These are phyloP conservation scores for Blastomyces gilchristii DNA, from an alignment of 2,329 filamentous ascomycete genomes.

Conservation along the genomic window DNA sequence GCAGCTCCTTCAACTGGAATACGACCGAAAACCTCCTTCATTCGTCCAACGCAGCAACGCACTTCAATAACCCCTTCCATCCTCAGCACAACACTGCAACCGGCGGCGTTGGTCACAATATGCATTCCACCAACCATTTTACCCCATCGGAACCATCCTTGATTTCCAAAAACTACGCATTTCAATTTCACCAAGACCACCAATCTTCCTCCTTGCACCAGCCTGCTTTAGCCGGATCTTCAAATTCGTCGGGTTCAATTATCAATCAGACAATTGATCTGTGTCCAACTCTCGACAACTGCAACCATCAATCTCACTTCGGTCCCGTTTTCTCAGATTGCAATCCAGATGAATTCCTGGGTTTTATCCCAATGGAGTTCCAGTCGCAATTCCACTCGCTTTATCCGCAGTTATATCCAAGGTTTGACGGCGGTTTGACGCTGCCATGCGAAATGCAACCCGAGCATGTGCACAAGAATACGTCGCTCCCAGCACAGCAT, in stretches of 20 bases:
- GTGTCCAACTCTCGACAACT: constrained; percentile 22
- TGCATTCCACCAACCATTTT: constrained; percentile 14
- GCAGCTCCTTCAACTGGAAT: constrained; percentile 23
- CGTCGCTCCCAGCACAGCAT: neutral
- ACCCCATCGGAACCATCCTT: constrained; percentile 5
- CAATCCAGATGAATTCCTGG: constrained; percentile 19
- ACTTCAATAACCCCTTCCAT: constrained; percentile 15
- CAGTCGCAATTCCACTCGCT: constrained; percentile 26
- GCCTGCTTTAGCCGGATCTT: neutral
- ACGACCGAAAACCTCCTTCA: constrained; percentile 21
- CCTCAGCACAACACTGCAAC: constrained; percentile 9
- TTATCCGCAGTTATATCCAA: constrained; percentile 25
- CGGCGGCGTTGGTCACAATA: constrained; percentile 1
- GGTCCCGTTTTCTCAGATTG: constrained; percentile 5
- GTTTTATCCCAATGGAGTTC: constrained; percentile 17
- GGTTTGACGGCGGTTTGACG: constrained; percentile 23
- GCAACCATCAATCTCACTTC: constrained; percentile 9
- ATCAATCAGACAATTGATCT: constrained; percentile 30
- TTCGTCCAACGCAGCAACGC: constrained; percentile 17
- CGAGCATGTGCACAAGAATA: constrained; percentile 17
- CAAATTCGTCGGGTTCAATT: neutral
- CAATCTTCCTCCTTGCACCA: neutral
- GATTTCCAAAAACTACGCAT: constrained; percentile 4
- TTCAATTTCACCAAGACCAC: constrained; percentile 12
- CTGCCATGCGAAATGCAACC: constrained; percentile 15